Evolutionary conservation across 2,329 filamentous ascomycete genomes (phyloP).

Genomic region (Dothistroma septosporum): DNA sequence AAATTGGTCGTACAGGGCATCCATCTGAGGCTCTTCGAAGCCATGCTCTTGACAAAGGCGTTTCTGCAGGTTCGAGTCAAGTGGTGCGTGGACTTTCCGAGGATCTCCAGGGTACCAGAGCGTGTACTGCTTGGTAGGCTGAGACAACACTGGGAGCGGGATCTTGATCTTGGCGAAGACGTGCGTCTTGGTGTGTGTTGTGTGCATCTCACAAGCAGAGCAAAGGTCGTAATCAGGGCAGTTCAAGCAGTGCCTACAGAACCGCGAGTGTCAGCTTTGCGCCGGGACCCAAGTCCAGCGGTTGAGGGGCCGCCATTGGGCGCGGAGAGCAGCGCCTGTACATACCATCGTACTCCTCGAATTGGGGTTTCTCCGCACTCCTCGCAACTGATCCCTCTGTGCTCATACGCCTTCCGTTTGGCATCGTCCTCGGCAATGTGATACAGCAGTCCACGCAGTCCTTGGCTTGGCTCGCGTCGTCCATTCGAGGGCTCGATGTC

Average conservation of each 20-base stretch:
- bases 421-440: constrained; percentile 93
- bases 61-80: constrained; percentile 65
- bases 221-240: constrained; percentile 95
- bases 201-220: constrained; percentile 72
- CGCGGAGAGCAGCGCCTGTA: neutral
- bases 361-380: constrained; percentile 84
- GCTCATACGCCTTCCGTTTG: constrained; percentile 79
- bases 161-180: constrained; percentile 95
- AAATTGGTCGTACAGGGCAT: constrained; percentile 96
- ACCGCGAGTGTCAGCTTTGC: neutral
- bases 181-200: constrained; percentile 76
- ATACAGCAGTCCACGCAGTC: constrained; percentile 61
- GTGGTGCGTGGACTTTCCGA: constrained; percentile 60
- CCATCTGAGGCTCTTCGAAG: constrained; percentile 77
- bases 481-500: constrained; percentile 17
- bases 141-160: constrained; percentile 76
- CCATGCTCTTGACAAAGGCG: constrained; percentile 48
- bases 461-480: constrained; percentile 28
- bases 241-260: constrained; percentile 71
- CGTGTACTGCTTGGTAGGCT: constrained; percentile 71
- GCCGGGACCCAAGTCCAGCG: too few species aligned
- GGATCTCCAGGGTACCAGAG: constrained; percentile 89
- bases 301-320: too few species aligned
- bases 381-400: constrained; percentile 89
- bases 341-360: constrained; percentile 72